Evolutionary conservation across 768 basidiomycete species (phyloP).

Genomic region (Piloderma croceum): DNA sequence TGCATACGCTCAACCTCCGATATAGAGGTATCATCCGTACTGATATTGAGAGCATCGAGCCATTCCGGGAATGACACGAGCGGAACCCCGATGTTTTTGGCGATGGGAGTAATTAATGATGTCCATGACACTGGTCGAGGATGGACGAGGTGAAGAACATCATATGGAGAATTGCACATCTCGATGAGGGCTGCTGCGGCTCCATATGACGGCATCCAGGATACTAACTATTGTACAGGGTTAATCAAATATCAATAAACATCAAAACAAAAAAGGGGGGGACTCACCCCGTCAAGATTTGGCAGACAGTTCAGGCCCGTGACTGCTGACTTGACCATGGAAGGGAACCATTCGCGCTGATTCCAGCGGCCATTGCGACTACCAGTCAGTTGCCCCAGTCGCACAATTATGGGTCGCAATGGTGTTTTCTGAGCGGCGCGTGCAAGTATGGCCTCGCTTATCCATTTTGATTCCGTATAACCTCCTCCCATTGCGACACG

Average conservation of each 20-base stretch:
- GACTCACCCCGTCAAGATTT: conserved; percentile 12
- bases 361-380: conserved; percentile 28
- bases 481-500: conserved; percentile 16
- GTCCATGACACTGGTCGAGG: conserved; percentile 23
- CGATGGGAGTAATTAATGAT: conserved; percentile 14
- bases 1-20: conserved; percentile 5
- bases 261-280: conserved; percentile 2
- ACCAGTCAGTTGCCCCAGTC: conserved; percentile 29
- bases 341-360: conserved; percentile 27
- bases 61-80: conserved; percentile 28
- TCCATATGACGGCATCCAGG: conserved; percentile 29
- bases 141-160: conserved; percentile 23
- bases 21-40: conserved; percentile 3
- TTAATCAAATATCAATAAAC: not conserved
- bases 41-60: conserved; percentile 23
- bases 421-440: conserved; percentile 10
- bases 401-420: conserved; percentile 18
- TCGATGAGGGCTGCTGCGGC: conserved; percentile 26
- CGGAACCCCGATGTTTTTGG: conserved; percentile 20
- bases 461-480: conserved; percentile 29
- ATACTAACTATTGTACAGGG: conserved; percentile 6
- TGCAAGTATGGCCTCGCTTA: conserved; percentile 25
- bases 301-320: conserved; percentile 20
- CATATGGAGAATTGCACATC: conserved; percentile 14
- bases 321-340: conserved; percentile 21